Evolutionary conservation across 2,329 filamentous ascomycete species (phyloP), one percentile per base, ranked within the genome.

Genomic region (Aspergillus novoparasiticus): DNA sequence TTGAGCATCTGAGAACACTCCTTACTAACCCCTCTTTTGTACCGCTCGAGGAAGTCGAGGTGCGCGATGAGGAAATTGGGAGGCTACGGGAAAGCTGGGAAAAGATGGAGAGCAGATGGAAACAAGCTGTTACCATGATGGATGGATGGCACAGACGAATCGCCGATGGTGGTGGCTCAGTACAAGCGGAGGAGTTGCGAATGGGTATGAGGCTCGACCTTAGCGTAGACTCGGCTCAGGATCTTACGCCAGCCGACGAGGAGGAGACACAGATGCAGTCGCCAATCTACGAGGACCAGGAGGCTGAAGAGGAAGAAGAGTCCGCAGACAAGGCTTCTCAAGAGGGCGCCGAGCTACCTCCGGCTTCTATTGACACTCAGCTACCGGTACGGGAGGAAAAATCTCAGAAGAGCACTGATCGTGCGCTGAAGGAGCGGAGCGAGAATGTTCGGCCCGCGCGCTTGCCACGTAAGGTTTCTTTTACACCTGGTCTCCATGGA

Each of bases 1-100:
- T 98, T 64, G 88, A 91, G 39, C 93, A 96, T 73, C 85, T 99
- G 67, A 87, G 91, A 68, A 90, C 86, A 2, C 87, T 99, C 43
- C 83, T 99, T 51, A 97, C 93, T 10, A 98, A 98, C 73, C 95
- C 95, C 1, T 96, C 94, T 2, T 99, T 98, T 75, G 95, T 97
- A 16, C 92, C 94, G 0, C 87, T 98, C 26, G 95, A 98, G 71
- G 95, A 98, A 76, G 93, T 99, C 2, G 90, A 96, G 73, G 81
- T 93, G n/a, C 88, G 94, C 60, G 94, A 99, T 67, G 90, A 96
- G 64, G 94, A 97, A 75, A 98, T 99, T 67, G 85, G 86, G 58
- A 87, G 92, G 58, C 83, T 99, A 55, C 88, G 92, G 60, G 87
- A 90, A 60, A 93, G 94, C 19, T 96, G 94, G 90, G 91, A 96